A percentile compares a stretch with the other conserved stretches of the same genome.
Conservation (phyloP, 1,284 basidiomycete species). For the Austroboletus novae-zelandiae region DNA sequence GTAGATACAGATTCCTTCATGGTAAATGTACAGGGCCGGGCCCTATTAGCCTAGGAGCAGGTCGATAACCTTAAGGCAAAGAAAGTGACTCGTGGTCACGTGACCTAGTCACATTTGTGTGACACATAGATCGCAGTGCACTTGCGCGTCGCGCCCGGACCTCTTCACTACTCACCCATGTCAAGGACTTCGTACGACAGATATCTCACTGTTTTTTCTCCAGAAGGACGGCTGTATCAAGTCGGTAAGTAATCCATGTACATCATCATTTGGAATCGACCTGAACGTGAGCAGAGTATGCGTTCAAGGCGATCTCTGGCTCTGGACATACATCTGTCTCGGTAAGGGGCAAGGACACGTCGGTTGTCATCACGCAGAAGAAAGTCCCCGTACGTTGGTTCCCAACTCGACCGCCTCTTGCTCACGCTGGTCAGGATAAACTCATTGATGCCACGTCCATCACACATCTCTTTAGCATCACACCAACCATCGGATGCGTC, state of each 20-base stretch:
- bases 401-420: background rate
- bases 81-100: background rate
- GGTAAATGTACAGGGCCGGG: background rate
- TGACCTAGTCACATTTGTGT: constrained; percentile 14
- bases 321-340: constrained; percentile 94
- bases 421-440: constrained; percentile 73
- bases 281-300: constrained; percentile 72
- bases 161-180: constrained; percentile 46
- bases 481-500: constrained; percentile 95
- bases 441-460: constrained; percentile 93
- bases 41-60: too few relatives aligned
- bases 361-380: constrained; percentile 96
- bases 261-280: constrained; percentile 1
- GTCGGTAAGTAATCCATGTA: constrained; percentile 67
- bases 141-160: constrained; percentile 52
- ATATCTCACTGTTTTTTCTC: constrained; percentile 92
- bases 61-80: too few relatives aligned
- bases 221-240: constrained; percentile 94
- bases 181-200: constrained; percentile 83
- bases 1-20: constrained; percentile 91
- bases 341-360: constrained; percentile 91
- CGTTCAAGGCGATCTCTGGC: constrained; percentile 98
- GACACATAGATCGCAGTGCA: constrained; percentile 26
- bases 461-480: constrained; percentile 96
- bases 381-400: constrained; percentile 80